Evolutionary conservation across 73 alveolate genomes (phyloP), one percentile per base, ranked within the genome.

Genomic region (Paramecium biaurelia): DNA sequence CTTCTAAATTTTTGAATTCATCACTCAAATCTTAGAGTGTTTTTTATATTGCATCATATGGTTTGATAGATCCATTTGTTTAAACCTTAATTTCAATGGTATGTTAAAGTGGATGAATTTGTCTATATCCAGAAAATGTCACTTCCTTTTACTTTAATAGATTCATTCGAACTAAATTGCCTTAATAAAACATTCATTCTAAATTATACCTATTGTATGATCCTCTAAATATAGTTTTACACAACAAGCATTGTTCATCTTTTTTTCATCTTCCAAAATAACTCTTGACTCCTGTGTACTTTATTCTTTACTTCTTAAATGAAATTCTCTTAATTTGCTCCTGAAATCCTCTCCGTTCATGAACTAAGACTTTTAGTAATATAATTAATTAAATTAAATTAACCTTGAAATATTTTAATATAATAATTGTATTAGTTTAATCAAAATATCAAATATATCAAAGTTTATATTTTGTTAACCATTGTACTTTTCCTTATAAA

Each of bases 321-420:
- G 41, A 26, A 24, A 79, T 45, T 79, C 90, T 15, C 90, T 79
- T 43, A 79, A 43, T 79, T 79, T 79, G 18, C 90, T 79, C 28
- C 90, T 21, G 28, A 79, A 79, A 45, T 79, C 90, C 15, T 79
- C 90, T 20, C 90, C 90, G 90, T 79, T 79, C 90, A 79, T 79
- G 84, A 32, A 32, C 84, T 63, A 63, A 63, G 21, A 30, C 21
- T 63, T n/a, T 63, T 63, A 63, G 84, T 63, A 30, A 26, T 63
- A 53, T 53, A 53, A 53, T 18, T 53, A 53, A 53, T 53, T 53
- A 53, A 53, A 18, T 53, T 18, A 18, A 47, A 53, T 53, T 53
- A 18, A 18, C 30, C 68, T 53, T 7, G 11, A 53, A 53, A 15
- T 53, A 3, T 12, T 53, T 53, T n/a, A 53, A 15, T 38, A 38